Base-by-base conservation (phyloP, 23 red algal species). In the Pyropia haitanensis region DNA sequence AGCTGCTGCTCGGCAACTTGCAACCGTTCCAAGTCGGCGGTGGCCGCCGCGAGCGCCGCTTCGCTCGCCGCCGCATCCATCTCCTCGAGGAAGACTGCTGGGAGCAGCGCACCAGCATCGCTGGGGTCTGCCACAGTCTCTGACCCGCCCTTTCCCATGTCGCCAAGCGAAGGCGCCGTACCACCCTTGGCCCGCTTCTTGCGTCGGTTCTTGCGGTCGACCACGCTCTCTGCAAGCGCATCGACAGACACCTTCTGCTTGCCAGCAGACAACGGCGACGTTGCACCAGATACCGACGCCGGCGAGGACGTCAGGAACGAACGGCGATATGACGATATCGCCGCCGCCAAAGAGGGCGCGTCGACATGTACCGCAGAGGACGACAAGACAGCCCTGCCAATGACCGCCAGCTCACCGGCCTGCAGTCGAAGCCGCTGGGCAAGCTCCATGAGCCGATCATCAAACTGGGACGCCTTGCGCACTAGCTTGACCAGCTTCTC, bases 401-500 rank as follows among this genome's bases (percentile, higher is more conserved):
- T 15, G 2, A 54, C 60, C 48, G 51, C 53, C 7, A 89, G 27
- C 20, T 78, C 53, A 31, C 30, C n/a, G 27, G 68, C 30, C 2
- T 75, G 27, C 18, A 23, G 12, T 18, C 76, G 68, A 16, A 77
- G 77, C 16, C 51, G 49, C 5, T 78, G 34, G n/a, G 72, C 68
- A 2, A 83, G 29, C 19, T 70, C 9, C 16, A 61, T 16, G 34
- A 69, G 52, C 46, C 53, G 20, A 15, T 73, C 49, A 24, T 82
- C 79, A 39, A 74, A 76, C 44, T 65, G 61, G 39, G 73, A 51
- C 10, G 80, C 79, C 14, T 79, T 79, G 5, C 85, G 68, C 50
- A 68, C 74, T 28, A 85, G 51, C 60, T 85, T 79, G 51, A 25
- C 29, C 51, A 95, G 80, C 5, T 79, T 74, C 39, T 81, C 64